Evolutionary conservation across 768 basidiomycete species (phyloP).

Genomic region (Paxillus involutus): DNA sequence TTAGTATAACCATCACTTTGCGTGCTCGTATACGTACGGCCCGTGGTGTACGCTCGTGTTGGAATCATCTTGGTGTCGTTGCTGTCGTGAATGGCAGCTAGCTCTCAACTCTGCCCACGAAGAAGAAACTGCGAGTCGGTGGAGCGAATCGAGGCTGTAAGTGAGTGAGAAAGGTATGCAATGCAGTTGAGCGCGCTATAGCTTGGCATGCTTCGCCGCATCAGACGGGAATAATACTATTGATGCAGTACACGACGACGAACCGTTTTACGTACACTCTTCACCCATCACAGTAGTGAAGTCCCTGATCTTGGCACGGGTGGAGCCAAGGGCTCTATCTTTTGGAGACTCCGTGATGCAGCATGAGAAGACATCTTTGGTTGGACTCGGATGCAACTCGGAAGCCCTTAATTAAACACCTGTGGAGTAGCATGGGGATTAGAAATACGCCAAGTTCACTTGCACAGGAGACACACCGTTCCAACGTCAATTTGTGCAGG

Average conservation of each 20-base stretch:
- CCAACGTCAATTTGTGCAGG: too few relatives aligned
- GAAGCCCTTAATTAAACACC: too few relatives aligned
- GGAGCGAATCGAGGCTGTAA: not conserved
- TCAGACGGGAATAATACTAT: not conserved
- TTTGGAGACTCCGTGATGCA: not conserved
- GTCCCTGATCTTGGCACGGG: not conserved
- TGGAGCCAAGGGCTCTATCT: not conserved
- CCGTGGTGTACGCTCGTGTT: slow-evolving; percentile 5
- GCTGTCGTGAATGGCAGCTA: not conserved
- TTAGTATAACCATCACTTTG: not conserved
- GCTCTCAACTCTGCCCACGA: not conserved
- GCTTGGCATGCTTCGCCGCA: not conserved
- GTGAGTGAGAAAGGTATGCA: not conserved
- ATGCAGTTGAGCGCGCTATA: not conserved
- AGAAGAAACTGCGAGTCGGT: slow-evolving; percentile 4
- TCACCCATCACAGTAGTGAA: not conserved
- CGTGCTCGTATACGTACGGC: slow-evolving; percentile 3
- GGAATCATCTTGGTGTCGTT: slow-evolving; percentile 8
- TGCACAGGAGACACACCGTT: too few relatives aligned
- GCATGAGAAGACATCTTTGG: not conserved
- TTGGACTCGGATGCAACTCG: not conserved
- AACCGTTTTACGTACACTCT: not conserved
- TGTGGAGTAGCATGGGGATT: too few relatives aligned
- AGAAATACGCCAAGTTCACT: too few relatives aligned
- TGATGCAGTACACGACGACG: not conserved